Conservation (phyloP, 2,329 filamentous ascomycete species). For the Boeremia lycopersici region DNA sequence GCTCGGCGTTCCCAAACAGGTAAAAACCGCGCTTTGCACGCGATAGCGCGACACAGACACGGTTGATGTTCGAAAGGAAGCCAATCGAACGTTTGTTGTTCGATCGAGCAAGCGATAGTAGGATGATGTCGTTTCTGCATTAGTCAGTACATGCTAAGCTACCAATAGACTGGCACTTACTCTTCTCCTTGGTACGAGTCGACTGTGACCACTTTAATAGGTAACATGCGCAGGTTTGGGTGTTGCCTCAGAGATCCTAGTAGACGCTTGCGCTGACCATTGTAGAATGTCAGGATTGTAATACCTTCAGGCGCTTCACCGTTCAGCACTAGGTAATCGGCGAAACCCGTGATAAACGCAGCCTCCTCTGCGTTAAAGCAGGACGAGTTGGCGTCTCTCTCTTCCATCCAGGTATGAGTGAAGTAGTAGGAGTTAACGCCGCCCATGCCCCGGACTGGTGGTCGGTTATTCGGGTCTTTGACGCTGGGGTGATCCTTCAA, state of each 20-base stretch:
- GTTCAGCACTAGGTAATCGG: conserved; percentile 73
- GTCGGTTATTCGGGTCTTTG: conserved; percentile 50
- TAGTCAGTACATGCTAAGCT: background rate
- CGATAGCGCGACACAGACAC: conserved; percentile 67
- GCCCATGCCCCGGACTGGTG: conserved; percentile 67
- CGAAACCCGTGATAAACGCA: conserved; percentile 75
- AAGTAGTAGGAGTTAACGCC: conserved; percentile 66
- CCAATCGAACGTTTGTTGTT: conserved; percentile 66
- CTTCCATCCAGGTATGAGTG: conserved; percentile 69
- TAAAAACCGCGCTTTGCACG: conserved; percentile 81
- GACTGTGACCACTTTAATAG: conserved; percentile 74
- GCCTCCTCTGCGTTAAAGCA: conserved; percentile 75
- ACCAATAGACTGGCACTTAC: background rate
- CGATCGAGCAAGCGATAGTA: conserved; percentile 81
- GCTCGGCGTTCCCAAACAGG: conserved; percentile 77
- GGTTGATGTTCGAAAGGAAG: conserved; percentile 71
- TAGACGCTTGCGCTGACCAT: conserved; percentile 75
- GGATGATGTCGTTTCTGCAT: conserved; percentile 71
- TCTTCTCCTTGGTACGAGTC: conserved; percentile 79
- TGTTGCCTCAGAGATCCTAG: conserved; percentile 54
- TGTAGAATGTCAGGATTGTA: conserved; percentile 87
- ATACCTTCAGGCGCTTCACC: conserved; percentile 66
- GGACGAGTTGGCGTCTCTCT: conserved; percentile 66
- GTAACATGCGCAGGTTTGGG: conserved; percentile 45
- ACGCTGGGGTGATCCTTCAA: conserved; percentile 66